A percentile compares a stretch with the other conserved stretches of the same genome.
Conservation (phyloP, 2,329 filamentous ascomycete genomes). For the Coniosporium tulheliwenetii region DNA sequence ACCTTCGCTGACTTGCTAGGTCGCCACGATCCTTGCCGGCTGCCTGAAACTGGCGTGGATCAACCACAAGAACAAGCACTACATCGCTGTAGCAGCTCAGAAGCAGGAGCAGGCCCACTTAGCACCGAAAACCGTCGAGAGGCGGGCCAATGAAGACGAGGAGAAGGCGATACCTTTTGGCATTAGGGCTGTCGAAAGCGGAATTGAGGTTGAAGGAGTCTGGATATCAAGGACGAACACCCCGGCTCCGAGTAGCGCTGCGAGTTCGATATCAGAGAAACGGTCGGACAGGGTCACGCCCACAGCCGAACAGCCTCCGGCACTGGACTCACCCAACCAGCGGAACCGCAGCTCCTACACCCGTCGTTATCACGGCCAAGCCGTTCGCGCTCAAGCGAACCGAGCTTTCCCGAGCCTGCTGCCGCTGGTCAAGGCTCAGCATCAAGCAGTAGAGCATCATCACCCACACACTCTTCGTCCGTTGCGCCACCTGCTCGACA, state of each 20-base stretch:
- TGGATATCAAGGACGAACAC: constrained; percentile 33
- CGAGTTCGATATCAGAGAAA: constrained; percentile 1
- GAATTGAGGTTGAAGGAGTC: constrained; percentile 72
- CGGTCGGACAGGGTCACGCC: too few relatives aligned
- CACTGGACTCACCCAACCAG: constrained; percentile 3
- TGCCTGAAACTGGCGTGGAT: constrained; percentile 44
- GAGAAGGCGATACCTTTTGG: constrained; percentile 69
- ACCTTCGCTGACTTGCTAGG: constrained; percentile 16
- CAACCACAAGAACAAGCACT: constrained; percentile 25
- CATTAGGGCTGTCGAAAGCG: constrained; percentile 68
- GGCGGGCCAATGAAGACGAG: constrained; percentile 42
- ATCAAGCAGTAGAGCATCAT: not conserved
- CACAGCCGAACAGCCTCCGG: not conserved
- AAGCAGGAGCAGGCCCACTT: constrained; percentile 8
- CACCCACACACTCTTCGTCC: constrained; percentile 7
- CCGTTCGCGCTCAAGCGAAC: too few relatives aligned
- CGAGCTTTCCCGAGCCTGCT: too few relatives aligned
- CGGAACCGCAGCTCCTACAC: constrained; percentile 5
- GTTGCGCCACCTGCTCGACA: not conserved
- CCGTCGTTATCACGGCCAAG: too few relatives aligned
- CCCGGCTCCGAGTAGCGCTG: constrained; percentile 12
- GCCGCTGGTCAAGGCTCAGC: too few relatives aligned
- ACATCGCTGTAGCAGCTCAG: constrained; percentile 11
- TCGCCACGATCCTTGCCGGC: constrained; percentile 52
- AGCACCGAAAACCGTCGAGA: constrained; percentile 47